phyloP scores from a whole-genome alignment of 148 eudicot species.

The Cornus controversa region DNA sequence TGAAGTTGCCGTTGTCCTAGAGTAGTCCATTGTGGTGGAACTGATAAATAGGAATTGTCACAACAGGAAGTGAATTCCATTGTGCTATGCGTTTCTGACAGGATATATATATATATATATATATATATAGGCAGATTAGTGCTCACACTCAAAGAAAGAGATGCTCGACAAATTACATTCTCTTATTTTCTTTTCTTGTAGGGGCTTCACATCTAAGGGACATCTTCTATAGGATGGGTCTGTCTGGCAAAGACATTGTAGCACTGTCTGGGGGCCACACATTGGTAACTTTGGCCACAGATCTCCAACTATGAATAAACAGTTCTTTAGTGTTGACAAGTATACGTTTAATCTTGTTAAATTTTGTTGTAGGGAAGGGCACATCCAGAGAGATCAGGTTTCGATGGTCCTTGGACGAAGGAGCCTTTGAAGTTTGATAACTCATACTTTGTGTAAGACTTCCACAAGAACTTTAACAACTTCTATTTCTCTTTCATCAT shows the following conservation, averaged over 20 bases:
- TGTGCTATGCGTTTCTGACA: too few relatives aligned
- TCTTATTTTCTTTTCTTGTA: conserved; percentile 14
- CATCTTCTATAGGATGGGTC: conserved; percentile 79
- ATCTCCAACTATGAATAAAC: background rate
- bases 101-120: too few relatives aligned
- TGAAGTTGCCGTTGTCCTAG: too few relatives aligned
- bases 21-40: too few relatives aligned
- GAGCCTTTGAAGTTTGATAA: conserved; percentile 87
- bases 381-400: conserved; percentile 80
- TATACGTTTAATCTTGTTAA: background rate
- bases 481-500: background rate
- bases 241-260: conserved; percentile 80
- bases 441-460: conserved; percentile 71
- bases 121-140: too few relatives aligned
- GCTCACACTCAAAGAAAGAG: too few relatives aligned
- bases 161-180: background rate
- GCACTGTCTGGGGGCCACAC: conserved; percentile 93
- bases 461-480: background rate
- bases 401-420: conserved; percentile 79
- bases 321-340: background rate
- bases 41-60: too few relatives aligned
- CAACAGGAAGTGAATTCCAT: too few relatives aligned
- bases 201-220: conserved; percentile 71
- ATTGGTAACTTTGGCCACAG: conserved; percentile 41
- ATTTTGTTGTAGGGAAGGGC: conserved; percentile 67